These are phyloP conservation scores for Spizellomyces punctatus DNA, from an alignment of 192 early-diverging fungal species.

Conservation along the genomic window DNA sequence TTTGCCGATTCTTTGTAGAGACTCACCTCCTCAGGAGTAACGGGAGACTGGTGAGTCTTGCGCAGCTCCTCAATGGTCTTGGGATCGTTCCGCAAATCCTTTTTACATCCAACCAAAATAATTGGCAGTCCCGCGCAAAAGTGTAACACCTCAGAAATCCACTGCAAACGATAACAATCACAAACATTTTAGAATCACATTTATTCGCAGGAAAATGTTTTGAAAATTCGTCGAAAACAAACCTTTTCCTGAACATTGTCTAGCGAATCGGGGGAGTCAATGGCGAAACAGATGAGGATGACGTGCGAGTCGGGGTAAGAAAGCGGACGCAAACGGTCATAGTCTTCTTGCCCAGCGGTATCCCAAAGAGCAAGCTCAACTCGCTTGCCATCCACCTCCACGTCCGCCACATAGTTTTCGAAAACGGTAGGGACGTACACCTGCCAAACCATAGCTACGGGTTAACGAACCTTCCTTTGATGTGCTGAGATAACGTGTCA, in stretches of 20 bases:
- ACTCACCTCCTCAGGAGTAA: conserved; percentile 47
- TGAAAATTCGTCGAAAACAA: not conserved
- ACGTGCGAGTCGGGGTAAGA: conserved; percentile 93
- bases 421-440: conserved; percentile 67
- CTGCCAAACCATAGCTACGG: conserved; percentile 13
- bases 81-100: conserved; percentile 84
- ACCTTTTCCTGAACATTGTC: conserved; percentile 75
- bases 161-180: conserved; percentile 50
- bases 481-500: too few species aligned
- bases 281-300: conserved; percentile 90
- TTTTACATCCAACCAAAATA: conserved; percentile 85
- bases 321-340: conserved; percentile 89
- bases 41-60: conserved; percentile 75
- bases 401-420: conserved; percentile 90
- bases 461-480: not conserved
- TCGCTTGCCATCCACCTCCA: conserved; percentile 80
- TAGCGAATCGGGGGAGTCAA: conserved; percentile 77
- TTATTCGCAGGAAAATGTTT: not conserved
- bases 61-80: conserved; percentile 74
- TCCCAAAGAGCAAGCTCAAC: conserved; percentile 95
- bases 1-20: not conserved
- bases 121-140: conserved; percentile 86
- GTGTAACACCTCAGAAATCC: conserved; percentile 87
- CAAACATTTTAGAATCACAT: not conserved
- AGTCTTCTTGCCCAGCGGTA: conserved; percentile 97